Evolutionary conservation across 768 basidiomycete species (phyloP).

Genomic region (Sporobolomyces pararoseus): DNA sequence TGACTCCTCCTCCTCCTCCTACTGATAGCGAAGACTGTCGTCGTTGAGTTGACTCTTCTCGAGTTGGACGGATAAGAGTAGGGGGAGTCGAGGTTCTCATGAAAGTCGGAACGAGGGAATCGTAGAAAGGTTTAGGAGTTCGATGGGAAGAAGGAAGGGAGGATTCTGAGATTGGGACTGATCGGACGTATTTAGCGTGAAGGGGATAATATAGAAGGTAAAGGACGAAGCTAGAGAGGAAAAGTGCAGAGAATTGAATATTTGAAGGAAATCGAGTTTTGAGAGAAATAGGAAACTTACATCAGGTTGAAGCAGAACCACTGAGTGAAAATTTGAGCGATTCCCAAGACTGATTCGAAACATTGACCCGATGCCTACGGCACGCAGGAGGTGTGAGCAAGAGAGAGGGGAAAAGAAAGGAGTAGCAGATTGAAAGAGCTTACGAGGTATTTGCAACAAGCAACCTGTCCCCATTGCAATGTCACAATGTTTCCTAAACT

Average conservation of each 20-base stretch:
- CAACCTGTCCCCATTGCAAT: slow-evolving; percentile 75
- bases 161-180: slow-evolving; percentile 68
- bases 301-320: slow-evolving; percentile 81
- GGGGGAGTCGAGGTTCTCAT: slow-evolving; percentile 28
- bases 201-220: slow-evolving; percentile 89
- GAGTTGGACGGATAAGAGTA: slow-evolving; percentile 4
- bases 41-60: neutral
- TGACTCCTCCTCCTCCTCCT: neutral
- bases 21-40: neutral
- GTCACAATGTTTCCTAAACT: slow-evolving; percentile 60
- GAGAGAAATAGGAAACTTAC: slow-evolving; percentile 55
- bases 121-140: slow-evolving; percentile 11
- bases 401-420: slow-evolving; percentile 19
- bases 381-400: neutral
- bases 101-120: slow-evolving; percentile 24
- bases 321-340: slow-evolving; percentile 74
- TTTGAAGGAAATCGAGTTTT: neutral
- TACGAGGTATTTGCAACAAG: slow-evolving; percentile 74
- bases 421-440: no score
- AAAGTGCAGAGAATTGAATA: neutral
- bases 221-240: slow-evolving; percentile 64
- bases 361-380: slow-evolving; percentile 65
- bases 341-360: slow-evolving; percentile 72
- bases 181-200: slow-evolving; percentile 64
- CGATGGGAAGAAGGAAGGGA: slow-evolving; percentile 57